Evolutionary conservation across 805 yeast genomes (phyloP).

Genomic region (Candida ascalaphidarum): DNA sequence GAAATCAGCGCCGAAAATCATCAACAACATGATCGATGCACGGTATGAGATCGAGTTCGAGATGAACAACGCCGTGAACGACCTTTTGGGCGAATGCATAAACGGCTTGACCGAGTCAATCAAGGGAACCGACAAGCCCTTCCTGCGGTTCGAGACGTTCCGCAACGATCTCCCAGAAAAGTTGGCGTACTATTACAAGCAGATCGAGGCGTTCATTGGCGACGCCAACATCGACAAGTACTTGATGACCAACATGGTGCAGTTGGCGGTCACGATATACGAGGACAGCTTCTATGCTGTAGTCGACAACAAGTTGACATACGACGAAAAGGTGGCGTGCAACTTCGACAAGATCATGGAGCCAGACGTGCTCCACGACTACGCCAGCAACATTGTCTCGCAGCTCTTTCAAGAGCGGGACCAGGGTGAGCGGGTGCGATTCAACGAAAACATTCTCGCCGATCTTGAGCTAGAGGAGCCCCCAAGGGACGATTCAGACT

Average conservation of each 20-base stretch:
- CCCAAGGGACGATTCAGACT: too few species aligned
- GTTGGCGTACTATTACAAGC: too few species aligned
- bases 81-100: constrained; percentile 47
- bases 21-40: constrained; percentile 76
- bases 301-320: constrained; percentile 15
- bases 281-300: constrained; percentile 36
- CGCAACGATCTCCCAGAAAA: too few species aligned
- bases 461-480: too few species aligned
- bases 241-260: constrained; percentile 27
- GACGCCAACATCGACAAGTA: constrained; percentile 38
- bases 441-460: constrained; percentile 18
- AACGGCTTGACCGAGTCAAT: constrained; percentile 40
- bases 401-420: constrained; percentile 14
- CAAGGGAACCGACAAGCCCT: too few species aligned
- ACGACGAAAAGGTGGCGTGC: constrained; percentile 14
- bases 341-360: constrained; percentile 48
- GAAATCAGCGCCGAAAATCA: constrained; percentile 71
- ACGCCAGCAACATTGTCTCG: constrained; percentile 30
- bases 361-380: constrained; percentile 49
- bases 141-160: too few species aligned
- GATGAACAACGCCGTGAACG: constrained; percentile 61
- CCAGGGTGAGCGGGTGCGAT: constrained; percentile 4
- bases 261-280: constrained; percentile 49
- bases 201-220: constrained; percentile 45
- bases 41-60: constrained; percentile 63